Evolutionary conservation across 768 basidiomycete species (phyloP).

Genomic region (Tylopilus felleus): DNA sequence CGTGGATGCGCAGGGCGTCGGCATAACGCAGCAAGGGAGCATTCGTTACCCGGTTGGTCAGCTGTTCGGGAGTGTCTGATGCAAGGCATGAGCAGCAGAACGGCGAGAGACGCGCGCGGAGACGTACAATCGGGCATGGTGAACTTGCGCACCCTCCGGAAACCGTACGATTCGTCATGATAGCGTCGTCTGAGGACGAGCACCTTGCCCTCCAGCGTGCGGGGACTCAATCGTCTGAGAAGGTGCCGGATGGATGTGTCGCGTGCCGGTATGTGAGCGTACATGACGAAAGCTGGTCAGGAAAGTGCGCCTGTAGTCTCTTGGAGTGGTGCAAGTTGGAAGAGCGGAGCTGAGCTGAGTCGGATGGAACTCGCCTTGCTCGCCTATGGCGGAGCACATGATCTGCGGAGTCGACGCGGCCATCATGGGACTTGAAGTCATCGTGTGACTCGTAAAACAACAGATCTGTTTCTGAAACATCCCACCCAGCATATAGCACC

Average conservation of each 20-base stretch:
- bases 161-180: slow-evolving; percentile 81
- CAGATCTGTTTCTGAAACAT: too few relatives aligned
- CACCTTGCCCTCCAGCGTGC: slow-evolving; percentile 11
- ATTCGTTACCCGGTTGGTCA: slow-evolving; percentile 66
- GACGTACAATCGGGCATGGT: slow-evolving; percentile 69
- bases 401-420: too few relatives aligned
- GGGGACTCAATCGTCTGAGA: slow-evolving; percentile 3
- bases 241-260: slow-evolving; percentile 12
- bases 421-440: too few relatives aligned
- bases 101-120: not conserved
- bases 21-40: slow-evolving; percentile 84
- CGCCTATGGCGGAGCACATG: too few relatives aligned
- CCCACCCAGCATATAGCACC: too few relatives aligned
- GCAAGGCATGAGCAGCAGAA: not conserved
- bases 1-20: slow-evolving; percentile 82
- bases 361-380: too few relatives aligned
- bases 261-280: slow-evolving; percentile 12
- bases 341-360: too few relatives aligned
- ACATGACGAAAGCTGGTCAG: slow-evolving; percentile 9
- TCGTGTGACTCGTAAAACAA: too few relatives aligned
- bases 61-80: slow-evolving; percentile 61
- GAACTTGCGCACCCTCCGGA: slow-evolving; percentile 60
- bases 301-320: too few relatives aligned
- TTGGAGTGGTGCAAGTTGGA: too few relatives aligned
- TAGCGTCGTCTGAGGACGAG: slow-evolving; percentile 38